Evolutionary conservation across 768 basidiomycete genomes (phyloP).

Genomic region (Termitomyces sp.): DNA sequence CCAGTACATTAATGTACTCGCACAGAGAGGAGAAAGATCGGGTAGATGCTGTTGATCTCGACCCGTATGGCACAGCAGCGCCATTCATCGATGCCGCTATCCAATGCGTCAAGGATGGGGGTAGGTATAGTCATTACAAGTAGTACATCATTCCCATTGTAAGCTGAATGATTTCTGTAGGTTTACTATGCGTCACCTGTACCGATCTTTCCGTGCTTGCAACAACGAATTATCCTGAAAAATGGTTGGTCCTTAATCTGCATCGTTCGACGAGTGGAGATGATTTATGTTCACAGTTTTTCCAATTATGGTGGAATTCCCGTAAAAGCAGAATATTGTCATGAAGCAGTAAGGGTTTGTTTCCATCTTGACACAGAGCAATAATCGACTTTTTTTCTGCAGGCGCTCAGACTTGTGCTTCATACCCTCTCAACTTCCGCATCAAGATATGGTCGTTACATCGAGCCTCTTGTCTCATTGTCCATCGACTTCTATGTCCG

Average conservation of each 20-base stretch:
- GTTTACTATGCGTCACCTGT: constrained; percentile 91
- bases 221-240: constrained; percentile 92
- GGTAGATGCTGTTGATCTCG: constrained; percentile 95
- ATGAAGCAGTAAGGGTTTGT: constrained; percentile 69
- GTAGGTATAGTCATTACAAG: constrained; percentile 31
- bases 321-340: constrained; percentile 89
- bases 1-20: constrained; percentile 83
- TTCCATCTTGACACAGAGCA: background rate
- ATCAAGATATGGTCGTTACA: constrained; percentile 86
- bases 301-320: constrained; percentile 94
- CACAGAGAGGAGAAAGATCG: constrained; percentile 68
- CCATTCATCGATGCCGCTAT: constrained; percentile 96
- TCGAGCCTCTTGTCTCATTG: constrained; percentile 82
- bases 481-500: constrained; percentile 98
- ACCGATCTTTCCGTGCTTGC: constrained; percentile 94
- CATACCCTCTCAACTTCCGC: constrained; percentile 83
- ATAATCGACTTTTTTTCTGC: background rate
- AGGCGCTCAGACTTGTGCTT: constrained; percentile 91
- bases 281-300: constrained; percentile 28
- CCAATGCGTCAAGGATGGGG: constrained; percentile 83
- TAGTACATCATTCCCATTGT: background rate
- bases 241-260: constrained; percentile 58
- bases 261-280: background rate
- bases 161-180: constrained; percentile 30
- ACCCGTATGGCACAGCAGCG: constrained; percentile 96